These are phyloP conservation scores for Chaetothyriales sp. DNA, from an alignment of 2,329 filamentous ascomycete species.

Conservation along the genomic window DNA sequence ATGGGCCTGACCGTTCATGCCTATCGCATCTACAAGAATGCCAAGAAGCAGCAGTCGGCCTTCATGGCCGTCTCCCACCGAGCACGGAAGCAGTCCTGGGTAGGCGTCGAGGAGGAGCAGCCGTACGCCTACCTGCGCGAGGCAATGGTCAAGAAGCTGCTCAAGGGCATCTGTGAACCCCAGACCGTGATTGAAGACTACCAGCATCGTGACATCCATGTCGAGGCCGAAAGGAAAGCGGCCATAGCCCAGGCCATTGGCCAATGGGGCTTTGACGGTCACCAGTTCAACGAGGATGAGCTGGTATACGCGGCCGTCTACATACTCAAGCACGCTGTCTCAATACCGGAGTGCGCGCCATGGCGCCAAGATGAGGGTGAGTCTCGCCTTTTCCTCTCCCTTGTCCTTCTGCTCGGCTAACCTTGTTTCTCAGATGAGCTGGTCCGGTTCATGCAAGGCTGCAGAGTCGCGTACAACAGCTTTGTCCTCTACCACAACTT, in stretches of 20 bases:
- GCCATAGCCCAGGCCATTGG: slow-evolving; percentile 56
- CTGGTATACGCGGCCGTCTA: slow-evolving; percentile 67
- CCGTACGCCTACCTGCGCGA: slow-evolving; percentile 82
- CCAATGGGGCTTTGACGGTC: slow-evolving; percentile 76
- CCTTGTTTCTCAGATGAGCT: slow-evolving; percentile 49
- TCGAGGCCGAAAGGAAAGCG: slow-evolving; percentile 49
- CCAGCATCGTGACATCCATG: slow-evolving; percentile 49
- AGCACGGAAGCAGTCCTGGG: slow-evolving; percentile 77
- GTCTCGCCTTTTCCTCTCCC: slow-evolving; percentile 11
- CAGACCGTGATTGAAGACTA: slow-evolving; percentile 47
- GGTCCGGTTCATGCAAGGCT: slow-evolving; percentile 71
- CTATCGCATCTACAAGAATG: slow-evolving; percentile 66
- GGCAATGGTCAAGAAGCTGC: slow-evolving; percentile 81
- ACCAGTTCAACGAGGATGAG: slow-evolving; percentile 80
- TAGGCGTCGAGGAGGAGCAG: slow-evolving; percentile 69
- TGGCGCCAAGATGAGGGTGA: slow-evolving; percentile 68
- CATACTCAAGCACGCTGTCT: slow-evolving; percentile 81
- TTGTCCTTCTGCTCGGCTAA: slow-evolving; percentile 19
- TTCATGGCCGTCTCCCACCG: slow-evolving; percentile 53
- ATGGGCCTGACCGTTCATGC: slow-evolving; percentile 67
- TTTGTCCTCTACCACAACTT: slow-evolving; percentile 98
- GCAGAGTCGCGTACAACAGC: slow-evolving; percentile 84
- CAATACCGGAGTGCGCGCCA: slow-evolving; percentile 61
- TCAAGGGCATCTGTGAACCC: slow-evolving; percentile 72
- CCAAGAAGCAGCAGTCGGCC: slow-evolving; percentile 55